Evolutionary conservation across 2,329 filamentous ascomycete genomes (phyloP), one percentile per base, ranked within the genome.

Genomic region (Colletotrichum sp.): DNA sequence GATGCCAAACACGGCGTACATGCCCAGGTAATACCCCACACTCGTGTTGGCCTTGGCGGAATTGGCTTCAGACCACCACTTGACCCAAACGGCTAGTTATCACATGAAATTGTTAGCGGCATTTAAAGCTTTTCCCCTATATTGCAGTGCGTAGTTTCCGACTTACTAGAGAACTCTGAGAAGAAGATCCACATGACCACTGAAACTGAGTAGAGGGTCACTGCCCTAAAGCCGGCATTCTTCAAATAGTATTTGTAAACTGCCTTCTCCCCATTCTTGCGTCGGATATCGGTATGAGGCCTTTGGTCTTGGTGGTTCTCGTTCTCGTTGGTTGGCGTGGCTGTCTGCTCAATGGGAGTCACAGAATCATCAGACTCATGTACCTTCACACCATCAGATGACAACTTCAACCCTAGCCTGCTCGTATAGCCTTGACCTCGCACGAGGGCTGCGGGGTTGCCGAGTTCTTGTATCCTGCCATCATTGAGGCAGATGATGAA

Each of bases 51-150:
- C 12, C 12, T 16, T 15, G 5, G 27, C 27, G 0, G 70, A 4
- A 3, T 76, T 73, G 3, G 32, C 12, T 8, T 76, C 74, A 1
- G 74, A 73, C 74, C 74, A 76, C 74, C 64, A 76, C 8, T 74
- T 74, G 32, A 76, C 25, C 74, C 74, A 76, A 5, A 76, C 22
- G 28, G 74, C 74, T 76, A 43, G 8, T 7, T 18, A 2, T 36
- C 34, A 16, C 34, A 36, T 16, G 34, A 16, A 36, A 8, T 16
- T 36, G 34, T 36, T 2, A 36, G 34, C 34, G 13, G 34, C 34
- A 36, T 13, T 15, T 36, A n/a, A n/a, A n/a, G n/a, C n/a, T 7
- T 6, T 7, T 13, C 34, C 34, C 34, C 6, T 7, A 8, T 36
- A 25, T 25, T n/a, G 18, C 48, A n/a, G 3, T 55, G 48, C 12